phyloP scores from a whole-genome alignment of 257 asterid species.

The Dorcoceras hygrometricum region DNA sequence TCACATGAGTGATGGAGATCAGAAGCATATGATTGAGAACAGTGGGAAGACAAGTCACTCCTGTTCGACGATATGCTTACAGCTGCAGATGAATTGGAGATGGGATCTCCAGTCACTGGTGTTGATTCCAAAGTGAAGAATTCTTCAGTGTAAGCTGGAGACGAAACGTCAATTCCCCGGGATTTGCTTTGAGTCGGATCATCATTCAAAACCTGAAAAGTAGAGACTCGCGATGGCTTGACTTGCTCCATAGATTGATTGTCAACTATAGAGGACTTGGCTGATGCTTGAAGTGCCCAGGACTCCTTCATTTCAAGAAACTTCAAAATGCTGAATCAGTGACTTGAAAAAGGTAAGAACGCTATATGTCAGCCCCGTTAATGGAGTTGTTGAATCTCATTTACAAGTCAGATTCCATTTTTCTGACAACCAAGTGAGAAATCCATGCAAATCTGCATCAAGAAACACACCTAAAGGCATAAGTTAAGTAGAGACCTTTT shows the following conservation, averaged over 20 bases:
- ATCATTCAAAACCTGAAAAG: slow-evolving; percentile 36
- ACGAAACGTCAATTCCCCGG: slow-evolving; percentile 33
- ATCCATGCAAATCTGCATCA: neutral
- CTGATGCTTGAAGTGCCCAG: slow-evolving; percentile 32
- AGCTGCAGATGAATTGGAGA: slow-evolving; percentile 18
- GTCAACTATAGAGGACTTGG: slow-evolving; percentile 23
- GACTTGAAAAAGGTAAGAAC: neutral
- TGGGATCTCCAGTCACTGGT: slow-evolving; percentile 22
- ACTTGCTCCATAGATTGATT: slow-evolving; percentile 30
- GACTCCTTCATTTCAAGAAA: slow-evolving; percentile 36
- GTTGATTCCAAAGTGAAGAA: slow-evolving; percentile 45
- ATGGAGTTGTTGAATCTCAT: neutral
- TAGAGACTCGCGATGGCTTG: slow-evolving; percentile 26
- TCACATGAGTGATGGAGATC: slow-evolving; percentile 4
- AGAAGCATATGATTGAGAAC: slow-evolving; percentile 18
- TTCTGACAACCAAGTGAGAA: neutral
- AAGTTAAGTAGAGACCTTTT: neutral
- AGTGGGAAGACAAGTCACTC: slow-evolving; percentile 21
- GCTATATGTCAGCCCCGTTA: neutral
- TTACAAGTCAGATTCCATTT: neutral
- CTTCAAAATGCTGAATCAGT: neutral
- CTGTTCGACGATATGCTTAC: slow-evolving; percentile 23
- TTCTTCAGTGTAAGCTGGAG: slow-evolving; percentile 32
- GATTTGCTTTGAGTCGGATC: slow-evolving; percentile 25
- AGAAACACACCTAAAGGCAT: neutral